Percentiles rank a stretch among this genome's conserved stretches.
These are phyloP conservation scores for Chytriomyces hyalinus DNA, from an alignment of 192 early-diverging fungal species.

Conservation along the genomic window DNA sequence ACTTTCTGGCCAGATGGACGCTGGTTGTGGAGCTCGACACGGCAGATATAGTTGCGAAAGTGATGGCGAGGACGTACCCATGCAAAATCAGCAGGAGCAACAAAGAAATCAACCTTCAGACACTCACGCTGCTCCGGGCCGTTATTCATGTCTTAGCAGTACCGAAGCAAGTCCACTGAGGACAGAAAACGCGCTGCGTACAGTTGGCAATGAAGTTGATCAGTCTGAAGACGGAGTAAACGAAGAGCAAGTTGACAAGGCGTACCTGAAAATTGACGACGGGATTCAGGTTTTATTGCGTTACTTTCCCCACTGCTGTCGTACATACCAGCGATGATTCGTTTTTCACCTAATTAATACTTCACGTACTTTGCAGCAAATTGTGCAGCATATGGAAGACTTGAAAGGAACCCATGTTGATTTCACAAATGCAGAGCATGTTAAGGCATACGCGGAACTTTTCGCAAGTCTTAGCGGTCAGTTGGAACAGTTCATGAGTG, in stretches of 20 bases:
- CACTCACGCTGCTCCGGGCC: neutral
- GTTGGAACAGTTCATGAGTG: conserved; percentile 33
- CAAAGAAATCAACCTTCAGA: too few relatives aligned
- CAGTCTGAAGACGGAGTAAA: conserved; percentile 1
- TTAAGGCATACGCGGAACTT: conserved; percentile 16
- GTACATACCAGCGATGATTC: neutral
- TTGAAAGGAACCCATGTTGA: conserved; percentile 21
- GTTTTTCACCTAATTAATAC: too few relatives aligned
- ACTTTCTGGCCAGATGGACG: too few relatives aligned
- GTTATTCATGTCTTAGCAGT: neutral
- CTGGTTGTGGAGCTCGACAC: too few relatives aligned
- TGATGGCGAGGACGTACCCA: neutral
- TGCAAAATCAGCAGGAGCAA: too few relatives aligned
- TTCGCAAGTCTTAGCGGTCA: conserved; percentile 19
- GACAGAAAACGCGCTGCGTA: neutral
- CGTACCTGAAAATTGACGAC: conserved; percentile 16
- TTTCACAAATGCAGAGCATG: conserved; percentile 22
- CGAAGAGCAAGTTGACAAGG: conserved; percentile 20
- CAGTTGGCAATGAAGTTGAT: neutral
- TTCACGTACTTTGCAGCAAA: conserved; percentile 21
- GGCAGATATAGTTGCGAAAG: neutral
- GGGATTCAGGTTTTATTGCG: conserved; percentile 9
- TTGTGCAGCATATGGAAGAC: conserved; percentile 14
- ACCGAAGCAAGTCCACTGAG: conserved; percentile 3
- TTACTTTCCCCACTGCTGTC: neutral